Base-by-base conservation (phyloP, 2,329 filamentous ascomycete species). In the Penicillium brevicompactum region DNA sequence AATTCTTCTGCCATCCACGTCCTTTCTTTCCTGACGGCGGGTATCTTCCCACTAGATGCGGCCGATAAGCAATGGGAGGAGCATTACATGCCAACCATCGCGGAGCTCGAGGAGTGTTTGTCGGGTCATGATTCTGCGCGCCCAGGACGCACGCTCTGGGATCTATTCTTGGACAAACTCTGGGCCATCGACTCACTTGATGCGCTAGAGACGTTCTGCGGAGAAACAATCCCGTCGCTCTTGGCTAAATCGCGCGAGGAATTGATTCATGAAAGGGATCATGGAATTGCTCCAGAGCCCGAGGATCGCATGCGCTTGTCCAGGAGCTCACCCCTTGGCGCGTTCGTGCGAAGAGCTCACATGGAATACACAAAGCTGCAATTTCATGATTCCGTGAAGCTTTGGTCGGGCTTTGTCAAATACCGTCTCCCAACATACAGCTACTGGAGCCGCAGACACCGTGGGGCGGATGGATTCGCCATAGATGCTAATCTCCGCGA, bases 161-260 rank as follows among this genome's bases (percentile, higher is more conserved):
- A 97, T 68, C 78, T 89, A 2, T 90, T 97, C 53, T 81, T 97
- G 11, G 84, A 85, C 52, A 88, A 87, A 59, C 78, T 97, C 22
- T 97, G 94, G 93, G 81, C 82, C 14, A 85, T 97, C 61, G 86
- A 92, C 68, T 93, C 89, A 18, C 82, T 95, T 10, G 85, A 97
- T 74, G 84, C 87, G 0, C 76, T 97, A n/a, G 86, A 92, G 67
- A 78, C 80, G 2, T 93, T 96, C 71, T 90, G 96, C 67, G 81
- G 83, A 30, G 77, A 77, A 21, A 79, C 49, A 32, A 43, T 89
- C 14, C 74, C 78, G 4, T 72, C 74, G 22, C 74, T 90, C 31
- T 73, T 94, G 46, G 80, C 79, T 52, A 87, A 84, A 67, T 82
- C 83, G 14, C 84, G 83, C 61, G 84, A 87, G 31, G 84, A 89